Percentiles rank a stretch among this genome's conserved stretches.
These are phyloP conservation scores for Ophiostoma ulmi DNA, from an alignment of 2,329 filamentous ascomycete genomes.

Conservation along the genomic window DNA sequence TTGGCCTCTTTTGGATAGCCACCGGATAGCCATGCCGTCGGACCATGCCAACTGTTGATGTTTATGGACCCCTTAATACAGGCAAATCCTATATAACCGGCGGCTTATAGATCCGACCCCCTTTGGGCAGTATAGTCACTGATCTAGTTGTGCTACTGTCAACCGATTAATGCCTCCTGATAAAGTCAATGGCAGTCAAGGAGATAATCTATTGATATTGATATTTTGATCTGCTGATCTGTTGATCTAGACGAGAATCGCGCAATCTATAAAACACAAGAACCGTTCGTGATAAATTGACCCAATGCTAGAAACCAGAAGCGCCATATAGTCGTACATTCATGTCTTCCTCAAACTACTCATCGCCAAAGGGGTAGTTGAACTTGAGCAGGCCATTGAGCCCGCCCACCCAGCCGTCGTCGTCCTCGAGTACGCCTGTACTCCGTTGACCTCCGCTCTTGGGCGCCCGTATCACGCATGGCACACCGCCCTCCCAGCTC, in stretches of 20 bases:
- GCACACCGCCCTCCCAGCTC: conserved; percentile 71
- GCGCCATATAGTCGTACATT: conserved; percentile 6
- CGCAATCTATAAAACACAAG: neutral
- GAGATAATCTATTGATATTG: neutral
- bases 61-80: neutral
- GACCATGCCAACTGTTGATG: neutral
- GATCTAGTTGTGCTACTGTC: neutral
- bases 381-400: conserved; percentile 93
- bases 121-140: neutral
- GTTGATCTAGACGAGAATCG: neutral
- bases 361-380: conserved; percentile 87
- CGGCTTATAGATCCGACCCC: neutral
- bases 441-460: conserved; percentile 38
- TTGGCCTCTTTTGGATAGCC: neutral
- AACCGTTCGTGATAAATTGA: neutral
- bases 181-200: neutral
- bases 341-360: neutral
- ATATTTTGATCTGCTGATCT: neutral
- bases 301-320: neutral
- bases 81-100: neutral
- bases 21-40: neutral
- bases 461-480: conserved; percentile 72
- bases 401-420: conserved; percentile 95
- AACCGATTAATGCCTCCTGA: neutral
- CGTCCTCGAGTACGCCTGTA: conserved; percentile 50